Evolutionary conservation across 129 eudicot genomes (phyloP), one percentile per base, ranked within the genome.

Genomic region (Pseudognaphalium luteoalbum): DNA sequence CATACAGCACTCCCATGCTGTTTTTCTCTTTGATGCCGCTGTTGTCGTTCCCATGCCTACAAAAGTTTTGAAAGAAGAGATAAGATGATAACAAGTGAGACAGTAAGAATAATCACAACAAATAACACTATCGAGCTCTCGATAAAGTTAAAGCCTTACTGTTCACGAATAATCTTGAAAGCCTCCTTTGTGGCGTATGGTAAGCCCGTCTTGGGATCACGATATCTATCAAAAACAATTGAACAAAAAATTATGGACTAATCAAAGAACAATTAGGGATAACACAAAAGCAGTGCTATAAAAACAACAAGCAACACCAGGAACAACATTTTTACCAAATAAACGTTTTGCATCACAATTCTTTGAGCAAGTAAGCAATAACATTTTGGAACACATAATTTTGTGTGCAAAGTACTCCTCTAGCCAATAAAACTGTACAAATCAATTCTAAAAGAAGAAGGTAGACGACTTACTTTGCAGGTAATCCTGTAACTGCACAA

Each of bases 161-260:
- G 72, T 77, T 95, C 86, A 52, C 91, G 96, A 15, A 95, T 84
- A 37, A 89, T 75, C 76, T 84, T 88, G 81, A 87, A 95, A 69
- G 97, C 99, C 87, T 91, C 97, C 72, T 89, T 91, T 41, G 94
- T 95, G 50, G 99, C 97, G 82, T 95, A 95, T 54, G 96, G 95
- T 68, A 87, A 78, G 30, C 99, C 96, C 14, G 97, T 91, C 79
- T 89, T 95, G 70, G 97, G 99, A 83, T 95, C 99, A 11, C 91
- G 91, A 66, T 91, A 91, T 81, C 98, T 93, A 67, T 59, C 71
- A 67, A 67, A 67, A 22, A 71, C 50, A 65, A 44, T 42, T 17
- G 21, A 63, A 35, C 61, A 52, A 20, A 8, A 0, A 22, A 3
- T 54, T 41, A 56, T 44, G 0, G 34, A 69, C 29, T 6, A 9